Percentiles rank a stretch among this genome's conserved stretches.
Evolutionary conservation across 345 rosid species (phyloP).

Genomic region (Eucalyptus coolabah): DNA sequence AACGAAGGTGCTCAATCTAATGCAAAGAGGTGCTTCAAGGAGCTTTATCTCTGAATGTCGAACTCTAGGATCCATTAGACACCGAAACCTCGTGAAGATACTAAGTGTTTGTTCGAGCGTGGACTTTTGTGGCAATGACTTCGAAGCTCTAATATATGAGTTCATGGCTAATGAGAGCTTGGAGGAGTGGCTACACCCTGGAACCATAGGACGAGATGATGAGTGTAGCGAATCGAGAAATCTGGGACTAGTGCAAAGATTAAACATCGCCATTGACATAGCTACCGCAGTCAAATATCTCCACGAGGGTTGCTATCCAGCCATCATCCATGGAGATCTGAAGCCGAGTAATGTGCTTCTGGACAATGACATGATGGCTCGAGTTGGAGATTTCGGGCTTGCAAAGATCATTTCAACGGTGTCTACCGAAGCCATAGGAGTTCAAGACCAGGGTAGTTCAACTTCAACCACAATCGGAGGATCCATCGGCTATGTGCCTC

Average conservation of each 20-base stretch:
- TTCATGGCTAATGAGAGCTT: not conserved
- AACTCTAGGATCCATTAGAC: not conserved
- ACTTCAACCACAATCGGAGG: no score
- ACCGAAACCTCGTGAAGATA: not conserved
- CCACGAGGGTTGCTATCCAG: no score
- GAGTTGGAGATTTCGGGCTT: no score
- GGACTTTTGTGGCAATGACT: not conserved
- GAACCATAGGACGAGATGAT: not conserved
- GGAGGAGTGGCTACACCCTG: not conserved
- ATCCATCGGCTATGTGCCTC: no score
- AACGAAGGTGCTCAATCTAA: not conserved
- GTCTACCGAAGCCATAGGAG: accelerated
- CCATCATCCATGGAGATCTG: no score
- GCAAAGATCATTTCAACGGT: no score
- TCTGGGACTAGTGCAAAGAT: no score
- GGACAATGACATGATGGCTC: no score
- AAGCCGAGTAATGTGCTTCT: no score
- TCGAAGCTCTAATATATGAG: not conserved
- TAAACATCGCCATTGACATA: no score
- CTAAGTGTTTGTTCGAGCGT: not conserved
- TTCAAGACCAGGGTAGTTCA: no score
- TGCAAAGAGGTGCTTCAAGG: not conserved
- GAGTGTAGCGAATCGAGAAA: accelerated
- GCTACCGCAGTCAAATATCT: no score
- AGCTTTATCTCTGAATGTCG: not conserved